These are phyloP conservation scores for Pogostemon cablin DNA, from an alignment of 257 asterid species.

Conservation along the genomic window DNA sequence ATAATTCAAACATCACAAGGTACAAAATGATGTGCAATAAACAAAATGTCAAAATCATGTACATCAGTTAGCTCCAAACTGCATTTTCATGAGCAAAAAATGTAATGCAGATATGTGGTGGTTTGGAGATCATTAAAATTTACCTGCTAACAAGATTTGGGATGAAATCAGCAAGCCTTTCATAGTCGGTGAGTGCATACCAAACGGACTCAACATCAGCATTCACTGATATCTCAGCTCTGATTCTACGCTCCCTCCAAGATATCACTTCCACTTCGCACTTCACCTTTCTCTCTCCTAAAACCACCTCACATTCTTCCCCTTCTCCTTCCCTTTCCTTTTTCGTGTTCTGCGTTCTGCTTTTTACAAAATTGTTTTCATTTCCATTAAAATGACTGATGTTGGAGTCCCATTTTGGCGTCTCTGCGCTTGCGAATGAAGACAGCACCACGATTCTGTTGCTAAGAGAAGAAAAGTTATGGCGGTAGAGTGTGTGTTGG, in stretches of 20 bases:
- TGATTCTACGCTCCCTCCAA: conserved; percentile 88
- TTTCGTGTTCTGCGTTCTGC: conserved; percentile 31
- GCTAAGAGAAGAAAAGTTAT: conserved; percentile 12
- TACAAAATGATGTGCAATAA: no score
- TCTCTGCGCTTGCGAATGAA: conserved; percentile 42
- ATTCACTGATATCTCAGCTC: conserved; percentile 67
- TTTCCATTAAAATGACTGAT: conserved; percentile 29
- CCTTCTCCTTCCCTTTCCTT: conserved; percentile 32
- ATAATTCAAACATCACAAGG: no score
- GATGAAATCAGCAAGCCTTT: conserved; percentile 92
- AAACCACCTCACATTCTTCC: conserved; percentile 38
- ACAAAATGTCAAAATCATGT: no score
- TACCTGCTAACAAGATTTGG: conserved; percentile 94
- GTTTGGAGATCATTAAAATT: neutral
- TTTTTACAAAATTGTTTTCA: conserved; percentile 7
- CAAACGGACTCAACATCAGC: conserved; percentile 78
- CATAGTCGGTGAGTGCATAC: conserved; percentile 90
- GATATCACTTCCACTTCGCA: conserved; percentile 87
- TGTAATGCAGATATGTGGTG: neutral
- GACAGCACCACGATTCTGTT: conserved; percentile 34
- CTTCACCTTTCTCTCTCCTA: conserved; percentile 55
- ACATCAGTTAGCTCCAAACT: no score
- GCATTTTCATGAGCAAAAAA: no score
- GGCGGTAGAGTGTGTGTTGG: conserved; percentile 20
- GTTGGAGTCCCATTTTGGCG: conserved; percentile 43